Evolutionary conservation across 2,329 filamentous ascomycete species (phyloP).

Genomic region (Nannizzia gypsea): DNA sequence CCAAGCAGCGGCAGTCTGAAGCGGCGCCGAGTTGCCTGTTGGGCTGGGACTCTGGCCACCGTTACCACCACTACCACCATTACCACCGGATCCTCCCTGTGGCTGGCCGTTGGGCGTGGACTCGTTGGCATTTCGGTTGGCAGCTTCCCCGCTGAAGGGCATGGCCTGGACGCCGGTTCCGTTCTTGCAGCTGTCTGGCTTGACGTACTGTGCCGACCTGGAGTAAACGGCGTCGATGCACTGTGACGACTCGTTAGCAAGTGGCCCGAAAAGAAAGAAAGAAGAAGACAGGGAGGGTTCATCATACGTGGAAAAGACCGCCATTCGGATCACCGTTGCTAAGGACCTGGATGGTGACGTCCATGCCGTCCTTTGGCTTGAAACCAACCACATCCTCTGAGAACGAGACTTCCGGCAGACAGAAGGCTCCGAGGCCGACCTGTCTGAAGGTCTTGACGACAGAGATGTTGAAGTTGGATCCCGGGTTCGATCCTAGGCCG

Average conservation of each 20-base stretch:
- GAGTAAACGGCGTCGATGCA: conserved; percentile 65
- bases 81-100: conserved; percentile 14
- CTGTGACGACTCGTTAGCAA: conserved; percentile 26
- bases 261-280: background rate
- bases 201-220: conserved; percentile 37
- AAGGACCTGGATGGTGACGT: conserved; percentile 58
- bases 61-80: background rate
- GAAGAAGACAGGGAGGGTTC: background rate
- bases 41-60: conserved; percentile 14
- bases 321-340: conserved; percentile 47
- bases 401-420: conserved; percentile 46
- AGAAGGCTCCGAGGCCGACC: conserved; percentile 53
- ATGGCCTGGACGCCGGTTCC: conserved; percentile 43
- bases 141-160: conserved; percentile 29
- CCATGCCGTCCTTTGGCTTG: conserved; percentile 47
- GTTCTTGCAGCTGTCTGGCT: conserved; percentile 44
- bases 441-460: conserved; percentile 51
- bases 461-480: conserved; percentile 56
- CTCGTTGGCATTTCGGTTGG: conserved; percentile 35
- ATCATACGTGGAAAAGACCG: conserved; percentile 54
- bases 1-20: conserved; percentile 28
- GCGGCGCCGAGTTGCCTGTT: conserved; percentile 13
- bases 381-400: conserved; percentile 25
- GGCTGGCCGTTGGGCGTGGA: conserved; percentile 26
- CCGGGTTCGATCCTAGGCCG: conserved; percentile 41